Evolutionary conservation across 306 rosid species (phyloP).

Genomic region (Begonia peltatifolia): DNA sequence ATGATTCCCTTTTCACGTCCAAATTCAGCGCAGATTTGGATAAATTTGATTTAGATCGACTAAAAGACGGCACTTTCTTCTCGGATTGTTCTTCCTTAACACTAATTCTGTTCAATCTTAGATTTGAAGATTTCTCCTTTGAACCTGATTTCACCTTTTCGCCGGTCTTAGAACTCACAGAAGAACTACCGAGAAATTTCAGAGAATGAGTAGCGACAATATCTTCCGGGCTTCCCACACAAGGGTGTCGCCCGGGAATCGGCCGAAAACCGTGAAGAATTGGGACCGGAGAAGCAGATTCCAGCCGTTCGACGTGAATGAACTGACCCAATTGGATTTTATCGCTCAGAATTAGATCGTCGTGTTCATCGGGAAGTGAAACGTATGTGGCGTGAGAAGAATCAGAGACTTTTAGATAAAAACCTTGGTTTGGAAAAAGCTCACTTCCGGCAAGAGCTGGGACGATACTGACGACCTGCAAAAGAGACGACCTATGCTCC

Average conservation of each 20-base stretch:
- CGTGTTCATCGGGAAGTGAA: constrained; percentile 84
- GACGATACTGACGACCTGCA: constrained; percentile 93
- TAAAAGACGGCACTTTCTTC: constrained; percentile 27
- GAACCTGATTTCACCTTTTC: constrained; percentile 35
- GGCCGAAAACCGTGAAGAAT: constrained; percentile 86
- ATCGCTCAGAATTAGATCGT: constrained; percentile 92
- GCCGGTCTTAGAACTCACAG: constrained; percentile 19
- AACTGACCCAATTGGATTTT: constrained; percentile 95
- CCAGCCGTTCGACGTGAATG: constrained; percentile 76
- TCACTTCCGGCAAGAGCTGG: constrained; percentile 93
- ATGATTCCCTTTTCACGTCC: constrained; percentile 54
- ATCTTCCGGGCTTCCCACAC: constrained; percentile 90
- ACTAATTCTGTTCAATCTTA: constrained; percentile 22
- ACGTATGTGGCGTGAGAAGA: constrained; percentile 94
- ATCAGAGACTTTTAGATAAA: constrained; percentile 92
- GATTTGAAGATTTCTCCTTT: constrained; percentile 19
- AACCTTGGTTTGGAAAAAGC: constrained; percentile 75
- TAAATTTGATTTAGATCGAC: constrained; percentile 36
- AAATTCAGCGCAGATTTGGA: constrained; percentile 27
- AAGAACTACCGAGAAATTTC: constrained; percentile 42
- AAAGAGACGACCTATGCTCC: constrained; percentile 78
- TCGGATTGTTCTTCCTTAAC: constrained; percentile 41
- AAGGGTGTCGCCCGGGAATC: constrained; percentile 82
- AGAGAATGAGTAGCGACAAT: constrained; percentile 75
- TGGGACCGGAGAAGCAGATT: constrained; percentile 85